Evolutionary conservation across 352 stramenopile species (phyloP), one percentile per base, ranked within the genome.

Genomic region (Plasmopara viticola): DNA sequence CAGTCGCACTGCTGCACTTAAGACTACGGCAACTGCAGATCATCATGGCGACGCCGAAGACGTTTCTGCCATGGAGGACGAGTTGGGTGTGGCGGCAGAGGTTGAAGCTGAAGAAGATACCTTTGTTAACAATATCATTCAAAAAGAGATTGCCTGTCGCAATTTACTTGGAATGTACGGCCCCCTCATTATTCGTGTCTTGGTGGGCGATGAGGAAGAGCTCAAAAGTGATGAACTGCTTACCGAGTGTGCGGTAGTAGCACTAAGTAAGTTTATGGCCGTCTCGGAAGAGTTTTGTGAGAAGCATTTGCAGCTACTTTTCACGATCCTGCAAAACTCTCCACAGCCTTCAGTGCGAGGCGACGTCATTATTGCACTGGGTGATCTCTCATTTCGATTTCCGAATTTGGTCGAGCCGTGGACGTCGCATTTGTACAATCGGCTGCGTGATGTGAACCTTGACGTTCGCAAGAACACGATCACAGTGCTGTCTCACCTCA

Each of bases 351-450:
- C 73, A 0, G 78, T 98, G n/a, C 78, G 95, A 40, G 87, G 90
- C 12, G 98, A 98, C 60, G 92, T 98, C 46, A 95, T 98, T 15
- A 94, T 99, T 43, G 90, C 94, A 6, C 60, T 99, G 6, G 96
- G 96, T 50, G 97, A 99, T 70, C 70, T 99, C 30, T 95, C 91
- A 1, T 98, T 99, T 58, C 90, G 97, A 5, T 98, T 98, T 60
- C 97, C 97, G 5, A 99, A 99, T 60, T 71, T 96, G 48, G 81
- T 99, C 25, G 97, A 99, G 69, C 97, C 96, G 9, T 99, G 96
- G 86, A 99, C 95, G n/a, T 86, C 86, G 3, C 89, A 94, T 48
- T 66, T 99, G 41, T 99, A 98, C 72, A 85, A 88, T 28, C 84
- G 87, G 13, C 81, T 99, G 20, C 90, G 90, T 28, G 95, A 98